Evolutionary conservation across 1,139 yeast species (phyloP), one percentile per base, ranked within the genome.

Genomic region (Kazachstania sp.): DNA sequence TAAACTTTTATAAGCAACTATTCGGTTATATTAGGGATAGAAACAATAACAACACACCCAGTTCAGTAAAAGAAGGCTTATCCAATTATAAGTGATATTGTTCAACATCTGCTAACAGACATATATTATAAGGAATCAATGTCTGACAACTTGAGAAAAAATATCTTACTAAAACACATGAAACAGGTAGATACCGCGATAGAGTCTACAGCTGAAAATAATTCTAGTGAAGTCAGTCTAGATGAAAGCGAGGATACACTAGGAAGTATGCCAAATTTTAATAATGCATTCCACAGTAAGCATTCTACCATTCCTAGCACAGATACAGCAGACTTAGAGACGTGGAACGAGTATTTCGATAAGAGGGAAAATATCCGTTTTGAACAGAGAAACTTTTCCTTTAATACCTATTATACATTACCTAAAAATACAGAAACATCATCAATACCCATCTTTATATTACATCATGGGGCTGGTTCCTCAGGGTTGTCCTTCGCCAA

Each of bases 401-500:
- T 86, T 63, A 78, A 80, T 50, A 77, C 81, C 0, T 86, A 82
- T 61, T 84, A 72, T 55, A 69, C 71, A 13, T 72, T 79, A 0
- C 92, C 95, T 0, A 48, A 57, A 2, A 47, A 59, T 1, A 43
- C 56, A 0, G 59, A 64, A 0, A 70, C 75, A 0, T 30, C 46
- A 4, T 51, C 65, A 23, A 51, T 63, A 28, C 83, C 94, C 0
- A 60, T 87, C 1, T 79, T 85, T 54, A 68, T 90, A 1, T 80
- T 81, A 54, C 94, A 86, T 53, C 99, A 92, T 64, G 99, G 99
- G 4, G 97, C 97, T 1, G 98, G 97, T 0, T 88, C 97, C 1
- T 78, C 86, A 2, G 87, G 84, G 0, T 70, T 86, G 68, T 74
- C 96, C 0, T 92, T 86, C 70, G 86, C 86, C 0, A 66, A 68